phyloP scores from a whole-genome alignment of 495 filamentous ascomycete species.

The Rostrohypoxylon terebratum region DNA sequence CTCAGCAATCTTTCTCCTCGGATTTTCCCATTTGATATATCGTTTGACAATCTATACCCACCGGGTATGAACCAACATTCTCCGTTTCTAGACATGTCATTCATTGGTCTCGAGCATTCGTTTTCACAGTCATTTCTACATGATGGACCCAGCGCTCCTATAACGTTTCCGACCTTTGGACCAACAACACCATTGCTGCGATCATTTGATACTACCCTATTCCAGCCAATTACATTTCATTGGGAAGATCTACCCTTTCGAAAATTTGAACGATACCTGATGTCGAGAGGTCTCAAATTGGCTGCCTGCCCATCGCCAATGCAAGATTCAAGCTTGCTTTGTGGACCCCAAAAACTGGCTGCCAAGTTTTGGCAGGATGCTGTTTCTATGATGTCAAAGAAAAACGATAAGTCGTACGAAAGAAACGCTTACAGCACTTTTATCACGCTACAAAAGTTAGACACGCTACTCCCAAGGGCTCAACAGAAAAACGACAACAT shows the following conservation, averaged over 20 bases:
- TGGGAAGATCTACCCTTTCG: conserved; percentile 29
- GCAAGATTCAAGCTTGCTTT: conserved; percentile 6
- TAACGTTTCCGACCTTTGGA: background rate
- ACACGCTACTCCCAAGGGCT: conserved; percentile 4
- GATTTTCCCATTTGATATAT: background rate
- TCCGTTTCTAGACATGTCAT: background rate
- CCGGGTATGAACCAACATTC: background rate
- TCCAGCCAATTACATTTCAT: background rate
- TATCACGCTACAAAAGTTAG: conserved; percentile 5
- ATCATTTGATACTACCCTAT: background rate
- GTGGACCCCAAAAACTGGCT: background rate
- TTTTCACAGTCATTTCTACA: background rate
- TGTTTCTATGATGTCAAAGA: conserved; percentile 4
- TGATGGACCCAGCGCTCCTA: background rate
- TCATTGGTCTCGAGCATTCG: too few species aligned
- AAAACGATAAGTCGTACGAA: background rate
- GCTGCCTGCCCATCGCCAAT: conserved; percentile 7
- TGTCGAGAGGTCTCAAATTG: background rate
- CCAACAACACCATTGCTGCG: background rate
- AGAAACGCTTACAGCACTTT: background rate
- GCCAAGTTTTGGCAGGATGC: conserved; percentile 8
- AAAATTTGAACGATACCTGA: conserved; percentile 9
- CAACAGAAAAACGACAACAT: background rate
- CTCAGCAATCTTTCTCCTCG: background rate
- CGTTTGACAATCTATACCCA: background rate